A percentile compares a stretch with the other conserved stretches of the same genome.
These are phyloP conservation scores for Candida argentea DNA, from an alignment of 805 yeast species.

Conservation along the genomic window DNA sequence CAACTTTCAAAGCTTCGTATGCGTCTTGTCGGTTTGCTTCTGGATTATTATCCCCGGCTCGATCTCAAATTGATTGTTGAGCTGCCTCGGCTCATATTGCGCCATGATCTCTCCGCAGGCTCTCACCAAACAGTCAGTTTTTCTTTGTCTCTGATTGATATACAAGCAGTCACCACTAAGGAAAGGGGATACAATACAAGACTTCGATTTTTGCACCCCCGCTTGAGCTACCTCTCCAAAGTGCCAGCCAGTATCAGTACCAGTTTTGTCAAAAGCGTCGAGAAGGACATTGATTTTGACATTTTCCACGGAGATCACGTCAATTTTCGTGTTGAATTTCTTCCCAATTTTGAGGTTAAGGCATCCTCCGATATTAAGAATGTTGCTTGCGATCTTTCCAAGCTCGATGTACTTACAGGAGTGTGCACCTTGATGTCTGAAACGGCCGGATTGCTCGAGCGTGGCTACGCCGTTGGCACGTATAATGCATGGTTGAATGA, in stretches of 20 bases:
- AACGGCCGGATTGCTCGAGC: constrained; percentile 14
- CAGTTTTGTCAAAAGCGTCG: neutral
- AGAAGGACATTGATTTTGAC: constrained; percentile 8
- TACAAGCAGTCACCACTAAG: constrained; percentile 22
- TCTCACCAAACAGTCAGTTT: constrained; percentile 19
- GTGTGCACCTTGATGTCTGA: constrained; percentile 18
- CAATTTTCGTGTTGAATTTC: constrained; percentile 12
- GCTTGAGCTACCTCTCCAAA: constrained; percentile 20
- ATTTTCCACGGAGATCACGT: constrained; percentile 13
- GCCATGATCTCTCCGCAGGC: constrained; percentile 10
- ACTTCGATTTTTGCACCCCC: constrained; percentile 26
- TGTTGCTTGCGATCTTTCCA: constrained; percentile 15
- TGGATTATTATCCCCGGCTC: constrained; percentile 23
- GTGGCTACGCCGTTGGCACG: constrained; percentile 17
- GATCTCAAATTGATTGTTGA: constrained; percentile 18
- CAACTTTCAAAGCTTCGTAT: constrained; percentile 3
- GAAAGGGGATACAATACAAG: constrained; percentile 23
- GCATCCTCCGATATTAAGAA: constrained; percentile 12
- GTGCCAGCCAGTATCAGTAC: constrained; percentile 1
- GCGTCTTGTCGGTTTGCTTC: constrained; percentile 12
- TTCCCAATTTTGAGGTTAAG: constrained; percentile 19
- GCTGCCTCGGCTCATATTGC: constrained; percentile 21
- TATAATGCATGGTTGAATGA: constrained; percentile 19
- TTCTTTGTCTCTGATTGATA: constrained; percentile 24
- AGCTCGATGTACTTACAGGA: constrained; percentile 22